Evolutionary conservation across 768 basidiomycete species (phyloP), one percentile per base, ranked within the genome.

Genomic region (Panus rudis): DNA sequence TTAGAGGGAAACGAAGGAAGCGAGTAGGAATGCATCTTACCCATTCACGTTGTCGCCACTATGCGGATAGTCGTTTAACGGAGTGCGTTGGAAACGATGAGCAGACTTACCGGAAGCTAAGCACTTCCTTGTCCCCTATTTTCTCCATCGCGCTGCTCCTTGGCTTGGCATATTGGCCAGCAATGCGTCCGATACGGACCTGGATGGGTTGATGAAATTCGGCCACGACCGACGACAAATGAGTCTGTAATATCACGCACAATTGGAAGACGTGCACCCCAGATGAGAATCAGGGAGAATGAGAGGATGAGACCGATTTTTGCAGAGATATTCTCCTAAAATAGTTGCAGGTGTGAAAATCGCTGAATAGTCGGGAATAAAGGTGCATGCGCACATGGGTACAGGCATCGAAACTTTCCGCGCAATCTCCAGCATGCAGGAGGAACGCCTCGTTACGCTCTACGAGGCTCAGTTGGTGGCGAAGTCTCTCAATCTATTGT

Each of bases 1-100:
- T 22, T 11, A 32, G 17, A 23, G 16, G 28, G 23, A 3, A 38
- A 27, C 20, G 30, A 11, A 14, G 16, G 10, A 14, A 14, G 20
- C n/a, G n/a, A n/a, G n/a, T n/a, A n/a, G n/a, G n/a, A n/a, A 26
- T 2, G 8, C 8, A 54, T 35, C 75, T 47, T 61, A 82, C 78
- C 92, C 91, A 54, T 99, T 98, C 34, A 99, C 83, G 55, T 94
- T 98, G 66, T 99, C 94, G 12, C 96, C 96, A 52, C 94, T 92
- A 56, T 7, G 21, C 33, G 33, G 8, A 7, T 7, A 20, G 12
- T 14, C 13, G n/a, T n/a, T n/a, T n/a, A n/a, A n/a, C n/a, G n/a
- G n/a, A n/a, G n/a, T n/a, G n/a, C n/a, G n/a, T n/a, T n/a, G n/a
- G n/a, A n/a, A n/a, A n/a, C n/a, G n/a, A n/a, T n/a, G n/a, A n/a